phyloP scores from a whole-genome alignment of 352 stramenopile genomes.

The Phytophthora sp. region DNA sequence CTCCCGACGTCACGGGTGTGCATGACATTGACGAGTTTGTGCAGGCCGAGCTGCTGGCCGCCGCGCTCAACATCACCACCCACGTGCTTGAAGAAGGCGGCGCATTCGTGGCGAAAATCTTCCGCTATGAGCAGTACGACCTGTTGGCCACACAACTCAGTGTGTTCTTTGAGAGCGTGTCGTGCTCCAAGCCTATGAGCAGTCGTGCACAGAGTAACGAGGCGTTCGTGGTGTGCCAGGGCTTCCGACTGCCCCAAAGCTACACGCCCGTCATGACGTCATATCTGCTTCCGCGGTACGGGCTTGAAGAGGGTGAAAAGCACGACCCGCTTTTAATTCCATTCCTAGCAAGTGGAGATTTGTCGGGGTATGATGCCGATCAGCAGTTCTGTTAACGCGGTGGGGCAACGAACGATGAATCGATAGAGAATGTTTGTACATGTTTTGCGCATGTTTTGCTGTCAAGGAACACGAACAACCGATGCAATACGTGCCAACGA shows the following conservation, averaged over 20 bases:
- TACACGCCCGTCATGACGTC: conserved; percentile 91
- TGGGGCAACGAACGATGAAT: conserved; percentile 1
- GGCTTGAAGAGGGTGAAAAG: conserved; percentile 47
- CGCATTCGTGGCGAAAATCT: conserved; percentile 99
- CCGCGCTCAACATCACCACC: conserved; percentile 98
- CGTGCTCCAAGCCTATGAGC: conserved; percentile 96
- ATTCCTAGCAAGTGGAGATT: conserved; percentile 93
- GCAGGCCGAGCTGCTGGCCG: conserved; percentile 95
- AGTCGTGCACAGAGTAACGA: conserved; percentile 97
- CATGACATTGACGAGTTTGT: conserved; percentile 99
- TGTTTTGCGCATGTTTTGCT: conserved; percentile 8
- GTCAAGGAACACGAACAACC: conserved; percentile 44
- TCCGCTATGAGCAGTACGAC: conserved; percentile 96
- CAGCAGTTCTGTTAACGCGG: conserved; percentile 56
- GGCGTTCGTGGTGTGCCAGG: conserved; percentile 96
- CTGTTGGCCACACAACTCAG: conserved; percentile 96
- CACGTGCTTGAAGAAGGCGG: conserved; percentile 94
- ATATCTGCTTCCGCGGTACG: conserved; percentile 73
- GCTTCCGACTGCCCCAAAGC: conserved; percentile 84
- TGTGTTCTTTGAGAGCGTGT: conserved; percentile 96
- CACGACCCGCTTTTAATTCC: conserved; percentile 83
- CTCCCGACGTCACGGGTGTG: conserved; percentile 99
- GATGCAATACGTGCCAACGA: conserved; percentile 47
- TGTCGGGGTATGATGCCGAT: conserved; percentile 90
- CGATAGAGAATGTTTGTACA: conserved; percentile 23